phyloP scores from a whole-genome alignment of 1,284 basidiomycete species.

The Lentinula novae-zelandiae region DNA sequence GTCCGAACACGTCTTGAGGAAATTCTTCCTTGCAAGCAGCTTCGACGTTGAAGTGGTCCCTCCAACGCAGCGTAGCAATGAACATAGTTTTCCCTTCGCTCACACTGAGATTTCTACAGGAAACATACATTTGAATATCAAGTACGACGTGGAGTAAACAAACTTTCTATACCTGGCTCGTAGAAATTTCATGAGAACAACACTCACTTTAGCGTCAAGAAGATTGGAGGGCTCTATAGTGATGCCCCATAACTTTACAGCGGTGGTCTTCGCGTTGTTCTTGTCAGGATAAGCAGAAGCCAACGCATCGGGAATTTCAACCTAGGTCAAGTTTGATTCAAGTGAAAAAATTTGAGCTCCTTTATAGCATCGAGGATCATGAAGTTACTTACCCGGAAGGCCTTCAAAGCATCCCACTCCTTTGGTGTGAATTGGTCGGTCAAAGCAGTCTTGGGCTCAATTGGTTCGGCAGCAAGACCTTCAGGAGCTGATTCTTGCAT shows the following conservation, averaged over 20 bases:
- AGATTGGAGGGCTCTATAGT: constrained; percentile 52
- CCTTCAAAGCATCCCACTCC: constrained; percentile 66
- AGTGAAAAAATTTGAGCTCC: too few relatives aligned
- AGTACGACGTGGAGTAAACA: neutral
- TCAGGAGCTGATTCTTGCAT: neutral
- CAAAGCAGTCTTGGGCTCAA: constrained; percentile 63
- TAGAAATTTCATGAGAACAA: constrained; percentile 75
- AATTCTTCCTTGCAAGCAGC: constrained; percentile 59
- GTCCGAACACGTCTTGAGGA: constrained; percentile 61
- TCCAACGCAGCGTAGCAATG: constrained; percentile 66
- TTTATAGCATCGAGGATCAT: too few relatives aligned
- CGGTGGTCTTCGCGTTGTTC: constrained; percentile 40
- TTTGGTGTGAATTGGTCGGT: constrained; percentile 63
- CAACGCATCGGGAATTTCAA: constrained; percentile 53
- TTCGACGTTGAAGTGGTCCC: constrained; percentile 64
- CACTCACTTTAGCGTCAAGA: constrained; percentile 58
- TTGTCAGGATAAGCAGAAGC: constrained; percentile 54
- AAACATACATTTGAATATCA: neutral
- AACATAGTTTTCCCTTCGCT: constrained; percentile 60
- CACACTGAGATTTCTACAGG: constrained; percentile 49
- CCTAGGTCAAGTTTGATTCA: constrained; percentile 29
- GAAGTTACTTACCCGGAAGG: constrained; percentile 51
- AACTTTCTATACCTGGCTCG: constrained; percentile 55
- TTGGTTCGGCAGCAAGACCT: constrained; percentile 9
- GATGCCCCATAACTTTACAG: constrained; percentile 69